These are phyloP conservation scores for Proliferodiscus dingleyae DNA, from an alignment of 2,329 filamentous ascomycete genomes.

Conservation along the genomic window DNA sequence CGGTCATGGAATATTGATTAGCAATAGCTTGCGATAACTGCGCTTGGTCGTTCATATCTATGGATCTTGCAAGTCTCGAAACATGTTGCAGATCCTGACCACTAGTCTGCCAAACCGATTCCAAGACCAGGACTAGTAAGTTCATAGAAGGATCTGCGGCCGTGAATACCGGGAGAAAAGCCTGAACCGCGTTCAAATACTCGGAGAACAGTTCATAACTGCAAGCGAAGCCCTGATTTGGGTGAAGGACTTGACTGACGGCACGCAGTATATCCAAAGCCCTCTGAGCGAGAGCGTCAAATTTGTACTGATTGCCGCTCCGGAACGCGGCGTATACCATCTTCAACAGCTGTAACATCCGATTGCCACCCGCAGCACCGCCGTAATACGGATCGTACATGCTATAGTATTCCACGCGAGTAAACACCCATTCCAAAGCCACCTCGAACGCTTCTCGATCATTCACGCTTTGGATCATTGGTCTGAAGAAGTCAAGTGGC, in stretches of 20 bases:
- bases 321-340: neutral
- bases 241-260: neutral
- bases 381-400: constrained; percentile 1
- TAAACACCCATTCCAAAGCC: constrained; percentile 9
- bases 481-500: neutral
- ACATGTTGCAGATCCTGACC: no score
- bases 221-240: neutral
- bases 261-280: neutral
- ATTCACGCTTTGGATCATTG: neutral
- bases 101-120: no score
- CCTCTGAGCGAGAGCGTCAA: neutral
- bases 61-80: no score
- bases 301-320: neutral
- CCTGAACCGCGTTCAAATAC: neutral
- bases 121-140: no score
- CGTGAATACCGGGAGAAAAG: neutral
- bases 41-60: no score
- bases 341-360: neutral
- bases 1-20: no score
- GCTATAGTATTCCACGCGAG: neutral
- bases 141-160: neutral
- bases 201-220: neutral
- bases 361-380: neutral
- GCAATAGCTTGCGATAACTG: no score
- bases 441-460: neutral